phyloP scores from a whole-genome alignment of 805 yeast genomes.

The Candida mattraensis region DNA sequence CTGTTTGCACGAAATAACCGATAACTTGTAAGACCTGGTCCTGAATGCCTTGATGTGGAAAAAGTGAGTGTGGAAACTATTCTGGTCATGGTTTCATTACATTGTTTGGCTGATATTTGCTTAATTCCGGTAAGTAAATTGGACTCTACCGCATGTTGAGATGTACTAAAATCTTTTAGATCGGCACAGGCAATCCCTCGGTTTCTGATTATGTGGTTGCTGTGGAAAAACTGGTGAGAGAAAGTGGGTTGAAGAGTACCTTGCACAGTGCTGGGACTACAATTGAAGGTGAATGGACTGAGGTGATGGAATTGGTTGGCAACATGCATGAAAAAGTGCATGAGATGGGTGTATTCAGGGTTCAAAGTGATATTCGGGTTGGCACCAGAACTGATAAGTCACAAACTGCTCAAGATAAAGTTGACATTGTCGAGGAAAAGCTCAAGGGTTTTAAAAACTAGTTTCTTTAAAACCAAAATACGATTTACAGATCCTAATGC shows the following conservation, averaged over 20 bases:
- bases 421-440: constrained; percentile 61
- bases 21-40: too few species aligned
- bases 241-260: constrained; percentile 62
- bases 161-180: constrained; percentile 34
- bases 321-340: constrained; percentile 73
- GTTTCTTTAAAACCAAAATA: neutral
- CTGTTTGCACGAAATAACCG: too few species aligned
- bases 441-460: constrained; percentile 28
- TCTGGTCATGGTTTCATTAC: constrained; percentile 47
- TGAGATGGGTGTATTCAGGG: constrained; percentile 67
- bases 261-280: constrained; percentile 94
- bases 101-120: constrained; percentile 84
- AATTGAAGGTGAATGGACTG: constrained; percentile 85
- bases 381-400: constrained; percentile 80
- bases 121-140: constrained; percentile 64
- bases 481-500: too few species aligned
- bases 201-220: constrained; percentile 79
- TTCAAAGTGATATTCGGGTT: constrained; percentile 83
- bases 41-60: too few species aligned
- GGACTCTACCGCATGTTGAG: neutral
- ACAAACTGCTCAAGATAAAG: constrained; percentile 72
- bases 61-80: too few species aligned
- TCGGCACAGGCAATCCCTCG: constrained; percentile 77
- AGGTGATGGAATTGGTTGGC: constrained; percentile 78
- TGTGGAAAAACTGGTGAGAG: constrained; percentile 62